phyloP scores from a whole-genome alignment of 2,329 filamentous ascomycete species.

The Exophiala spinifera region DNA sequence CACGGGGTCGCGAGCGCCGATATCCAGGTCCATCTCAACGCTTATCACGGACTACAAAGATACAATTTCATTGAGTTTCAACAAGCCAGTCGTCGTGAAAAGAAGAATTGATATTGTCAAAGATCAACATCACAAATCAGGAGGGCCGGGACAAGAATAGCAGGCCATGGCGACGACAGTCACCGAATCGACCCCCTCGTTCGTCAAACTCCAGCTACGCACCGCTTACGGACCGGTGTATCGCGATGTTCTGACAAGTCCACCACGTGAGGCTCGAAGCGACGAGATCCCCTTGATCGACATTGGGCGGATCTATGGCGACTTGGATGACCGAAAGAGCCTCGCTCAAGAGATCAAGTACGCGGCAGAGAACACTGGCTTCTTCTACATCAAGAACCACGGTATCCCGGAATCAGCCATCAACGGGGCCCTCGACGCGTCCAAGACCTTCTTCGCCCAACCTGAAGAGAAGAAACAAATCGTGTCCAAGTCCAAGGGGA shows the following conservation, averaged over 20 bases:
- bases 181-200: constrained; percentile 3
- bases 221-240: constrained; percentile 46
- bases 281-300: constrained; percentile 57
- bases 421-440: constrained; percentile 44
- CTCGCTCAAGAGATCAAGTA: constrained; percentile 44
- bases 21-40: too few species aligned
- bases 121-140: not conserved
- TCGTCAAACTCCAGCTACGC: constrained; percentile 41
- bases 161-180: constrained; percentile 13
- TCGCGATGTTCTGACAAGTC: constrained; percentile 42
- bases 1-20: too few species aligned
- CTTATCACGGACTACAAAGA: too few species aligned
- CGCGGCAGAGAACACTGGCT: constrained; percentile 50
- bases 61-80: too few species aligned
- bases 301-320: constrained; percentile 41
- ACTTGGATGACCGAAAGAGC: constrained; percentile 36
- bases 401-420: constrained; percentile 40
- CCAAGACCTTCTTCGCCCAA: constrained; percentile 45
- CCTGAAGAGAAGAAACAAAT: constrained; percentile 47
- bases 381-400: constrained; percentile 50
- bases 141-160: too few species aligned
- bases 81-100: too few species aligned
- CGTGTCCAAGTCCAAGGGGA: constrained; percentile 47
- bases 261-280: constrained; percentile 40
- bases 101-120: not conserved